These are phyloP conservation scores for Komagataella populi DNA, from an alignment of 805 yeast species.

Conservation along the genomic window DNA sequence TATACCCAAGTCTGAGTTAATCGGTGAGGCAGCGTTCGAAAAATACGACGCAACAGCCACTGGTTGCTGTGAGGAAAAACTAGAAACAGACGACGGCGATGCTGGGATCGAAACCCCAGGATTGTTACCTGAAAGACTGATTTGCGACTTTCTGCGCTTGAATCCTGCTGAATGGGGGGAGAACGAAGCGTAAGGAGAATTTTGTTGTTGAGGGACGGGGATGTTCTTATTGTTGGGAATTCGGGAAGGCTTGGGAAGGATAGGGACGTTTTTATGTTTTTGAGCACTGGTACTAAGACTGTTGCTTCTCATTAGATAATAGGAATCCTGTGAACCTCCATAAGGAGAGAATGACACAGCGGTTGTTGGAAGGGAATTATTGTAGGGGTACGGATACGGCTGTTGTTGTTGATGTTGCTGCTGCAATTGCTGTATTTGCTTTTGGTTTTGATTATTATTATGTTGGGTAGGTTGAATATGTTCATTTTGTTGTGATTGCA, in stretches of 20 bases:
- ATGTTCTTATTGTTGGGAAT: not conserved
- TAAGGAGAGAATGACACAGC: not conserved
- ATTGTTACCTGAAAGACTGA: slow-evolving; percentile 4
- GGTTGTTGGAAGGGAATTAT: not conserved
- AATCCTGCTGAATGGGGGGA: slow-evolving; percentile 6
- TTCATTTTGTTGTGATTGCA: not conserved
- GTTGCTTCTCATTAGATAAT: not conserved
- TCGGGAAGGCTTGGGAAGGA: slow-evolving; percentile 17
- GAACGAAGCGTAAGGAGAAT: not conserved
- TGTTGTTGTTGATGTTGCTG: not conserved
- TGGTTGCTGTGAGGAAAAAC: not conserved
- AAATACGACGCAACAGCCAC: not conserved
- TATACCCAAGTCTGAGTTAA: not conserved
- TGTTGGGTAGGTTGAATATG: not conserved
- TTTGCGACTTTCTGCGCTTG: slow-evolving; percentile 17
- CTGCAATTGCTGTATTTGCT: not conserved
- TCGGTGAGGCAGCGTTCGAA: not conserved
- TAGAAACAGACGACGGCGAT: not conserved
- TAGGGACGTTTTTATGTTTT: slow-evolving; percentile 18
- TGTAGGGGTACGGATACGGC: not conserved
- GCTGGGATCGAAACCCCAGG: not conserved
- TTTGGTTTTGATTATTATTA: not conserved
- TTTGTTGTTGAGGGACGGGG: not conserved
- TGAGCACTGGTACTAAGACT: not conserved
- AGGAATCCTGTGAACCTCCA: not conserved